Evolutionary conservation across 2,329 filamentous ascomycete genomes (phyloP), one percentile per base, ranked within the genome.

Genomic region (Aureobasidium sp.): DNA sequence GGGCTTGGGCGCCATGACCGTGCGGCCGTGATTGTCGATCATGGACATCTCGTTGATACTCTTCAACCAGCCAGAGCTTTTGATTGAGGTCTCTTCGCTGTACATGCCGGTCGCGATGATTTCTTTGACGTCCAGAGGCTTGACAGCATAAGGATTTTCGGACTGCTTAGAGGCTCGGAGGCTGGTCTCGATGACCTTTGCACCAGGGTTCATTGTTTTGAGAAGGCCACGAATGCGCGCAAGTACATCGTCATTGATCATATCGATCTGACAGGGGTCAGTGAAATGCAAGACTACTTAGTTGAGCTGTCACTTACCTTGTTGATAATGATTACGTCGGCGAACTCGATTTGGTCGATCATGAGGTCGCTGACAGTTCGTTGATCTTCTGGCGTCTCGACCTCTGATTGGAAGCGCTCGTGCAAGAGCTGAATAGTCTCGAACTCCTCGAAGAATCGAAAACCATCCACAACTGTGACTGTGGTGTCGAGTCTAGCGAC

Each of bases 301-400:
- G 6, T 33, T 7, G 8, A 23, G 45, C 23, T 20, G 23, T 23
- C 10, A 36, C 31, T 43, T 18, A 48, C 81, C 76, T 93, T 93
- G 78, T 93, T 93, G 25, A 93, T 78, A 4, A 93, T 83, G 18
- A 93, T 84, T 9, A 93, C 90, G 69, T 93, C 90, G 0, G 91
- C 90, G 70, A 94, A 94, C 76, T 94, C 91, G 67, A 93, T 91
- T 72, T 93, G 91, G 70, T 93, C 91, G 0, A 92, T 90, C 85
- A 93, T 91, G 0, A 94, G 82, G 69, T 93, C 91, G 0, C 90
- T 92, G 3, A 94, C 91, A 0, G 90, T 93, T 0, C 91, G 81
- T 69, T 94, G 90, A 67, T 94, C 91, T 69, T 93, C 91, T 0
- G 72, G 87, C 75, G 7, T 87, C 81, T 90, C 87, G 33, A 91